phyloP scores from a whole-genome alignment of 345 rosid species.

The Kandelia obovata region DNA sequence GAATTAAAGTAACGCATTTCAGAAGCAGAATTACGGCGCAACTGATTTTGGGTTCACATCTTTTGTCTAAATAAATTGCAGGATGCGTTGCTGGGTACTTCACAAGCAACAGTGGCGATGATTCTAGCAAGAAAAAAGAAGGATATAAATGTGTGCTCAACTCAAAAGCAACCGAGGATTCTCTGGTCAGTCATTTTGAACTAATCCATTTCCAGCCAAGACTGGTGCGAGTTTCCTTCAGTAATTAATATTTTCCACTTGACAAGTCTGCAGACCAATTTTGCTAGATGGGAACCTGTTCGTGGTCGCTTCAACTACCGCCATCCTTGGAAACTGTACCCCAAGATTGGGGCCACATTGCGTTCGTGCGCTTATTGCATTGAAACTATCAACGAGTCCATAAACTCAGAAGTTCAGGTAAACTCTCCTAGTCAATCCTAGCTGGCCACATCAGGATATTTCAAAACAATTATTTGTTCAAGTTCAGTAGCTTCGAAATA shows the following conservation, averaged over 20 bases:
- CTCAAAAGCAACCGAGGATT: constrained; percentile 70
- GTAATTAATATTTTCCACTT: neutral
- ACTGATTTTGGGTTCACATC: neutral
- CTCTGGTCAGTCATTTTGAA: constrained; percentile 39
- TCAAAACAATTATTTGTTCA: neutral
- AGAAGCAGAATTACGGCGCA: no score
- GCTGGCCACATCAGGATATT: neutral
- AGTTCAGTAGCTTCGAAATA: neutral
- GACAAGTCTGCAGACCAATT: constrained; percentile 40
- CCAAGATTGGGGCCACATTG: constrained; percentile 58
- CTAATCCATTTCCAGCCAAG: neutral
- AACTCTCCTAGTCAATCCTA: neutral
- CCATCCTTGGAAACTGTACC: constrained; percentile 81
- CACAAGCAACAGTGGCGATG: constrained; percentile 29
- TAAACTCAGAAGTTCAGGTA: constrained; percentile 50
- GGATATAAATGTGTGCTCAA: constrained; percentile 62
- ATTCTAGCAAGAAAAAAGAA: constrained; percentile 27
- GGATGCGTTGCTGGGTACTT: constrained; percentile 52
- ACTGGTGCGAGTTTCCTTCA: neutral
- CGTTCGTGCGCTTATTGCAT: constrained; percentile 64
- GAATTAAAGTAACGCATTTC: neutral
- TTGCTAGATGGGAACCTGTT: constrained; percentile 80
- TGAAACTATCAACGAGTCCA: constrained; percentile 47
- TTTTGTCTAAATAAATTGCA: constrained; percentile 26
- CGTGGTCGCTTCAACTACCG: constrained; percentile 63